Evolutionary conservation across 2,329 filamentous ascomycete species (phyloP).

Genomic region (Annulohypoxylon truncatum): DNA sequence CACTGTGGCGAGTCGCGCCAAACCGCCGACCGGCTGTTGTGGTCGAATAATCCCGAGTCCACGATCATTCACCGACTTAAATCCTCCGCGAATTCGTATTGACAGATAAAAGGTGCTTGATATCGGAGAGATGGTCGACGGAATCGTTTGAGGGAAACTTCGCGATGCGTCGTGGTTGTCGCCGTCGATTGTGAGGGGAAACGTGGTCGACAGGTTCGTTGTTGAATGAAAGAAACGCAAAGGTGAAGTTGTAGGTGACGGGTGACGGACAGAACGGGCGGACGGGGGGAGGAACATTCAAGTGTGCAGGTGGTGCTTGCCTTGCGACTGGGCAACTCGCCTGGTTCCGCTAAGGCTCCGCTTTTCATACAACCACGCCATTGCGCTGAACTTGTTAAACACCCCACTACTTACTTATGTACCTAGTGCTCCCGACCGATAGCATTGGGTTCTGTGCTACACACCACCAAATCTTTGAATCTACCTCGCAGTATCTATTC

Average conservation of each 20-base stretch:
- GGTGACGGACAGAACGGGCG: conserved; percentile 39
- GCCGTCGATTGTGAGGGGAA: conserved; percentile 26
- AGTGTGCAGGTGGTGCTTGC: conserved; percentile 27
- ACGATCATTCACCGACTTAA: conserved; percentile 51
- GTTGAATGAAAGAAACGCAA: conserved; percentile 36
- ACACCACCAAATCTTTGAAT: conserved; percentile 13
- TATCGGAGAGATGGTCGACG: conserved; percentile 11
- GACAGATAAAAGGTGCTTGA: conserved; percentile 16
- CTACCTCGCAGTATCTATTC: background rate
- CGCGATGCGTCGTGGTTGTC: conserved; percentile 30
- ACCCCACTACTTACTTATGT: background rate
- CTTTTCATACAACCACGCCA: conserved; percentile 18
- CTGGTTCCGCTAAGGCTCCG: conserved; percentile 25
- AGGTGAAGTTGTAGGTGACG: conserved; percentile 39
- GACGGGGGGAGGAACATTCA: conserved; percentile 32
- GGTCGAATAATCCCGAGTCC: conserved; percentile 50
- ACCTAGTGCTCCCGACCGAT: conserved; percentile 16
- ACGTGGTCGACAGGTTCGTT: conserved; percentile 27
- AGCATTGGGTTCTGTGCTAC: conserved; percentile 30
- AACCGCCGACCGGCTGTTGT: conserved; percentile 54
- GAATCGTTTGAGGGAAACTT: conserved; percentile 1
- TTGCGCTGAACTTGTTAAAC: background rate
- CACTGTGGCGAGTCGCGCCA: conserved; percentile 54
- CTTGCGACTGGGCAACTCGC: conserved; percentile 40
- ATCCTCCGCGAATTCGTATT: conserved; percentile 21